phyloP scores from a whole-genome alignment of 495 filamentous ascomycete species.

The Penicillium ochrochloron region DNA sequence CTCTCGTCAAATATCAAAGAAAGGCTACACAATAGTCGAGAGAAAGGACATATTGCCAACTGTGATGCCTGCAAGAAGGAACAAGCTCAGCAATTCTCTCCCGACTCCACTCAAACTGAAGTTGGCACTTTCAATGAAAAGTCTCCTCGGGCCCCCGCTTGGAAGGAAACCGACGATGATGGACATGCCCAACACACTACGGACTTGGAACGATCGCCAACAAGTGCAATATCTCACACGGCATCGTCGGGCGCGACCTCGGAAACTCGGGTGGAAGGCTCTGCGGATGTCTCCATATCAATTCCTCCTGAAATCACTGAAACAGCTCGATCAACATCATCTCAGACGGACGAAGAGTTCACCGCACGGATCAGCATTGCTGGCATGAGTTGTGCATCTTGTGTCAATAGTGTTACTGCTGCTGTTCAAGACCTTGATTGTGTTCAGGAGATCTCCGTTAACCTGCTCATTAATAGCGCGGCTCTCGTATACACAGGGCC shows the following conservation, averaged over 20 bases:
- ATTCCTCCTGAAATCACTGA: conserved; percentile 12
- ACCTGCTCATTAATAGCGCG: conserved; percentile 63
- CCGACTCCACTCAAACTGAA: conserved; percentile 15
- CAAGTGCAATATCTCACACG: neutral
- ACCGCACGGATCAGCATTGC: conserved; percentile 55
- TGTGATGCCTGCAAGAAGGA: conserved; percentile 57
- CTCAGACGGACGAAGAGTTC: conserved; percentile 30
- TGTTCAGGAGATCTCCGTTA: conserved; percentile 59
- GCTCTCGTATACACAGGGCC: conserved; percentile 51
- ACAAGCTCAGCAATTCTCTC: conserved; percentile 22
- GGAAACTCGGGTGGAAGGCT: conserved; percentile 6
- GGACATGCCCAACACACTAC: neutral
- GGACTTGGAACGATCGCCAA: conserved; percentile 5
- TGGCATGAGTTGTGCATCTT: conserved; percentile 72
- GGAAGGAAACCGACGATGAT: neutral
- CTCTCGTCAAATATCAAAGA: conserved; percentile 34
- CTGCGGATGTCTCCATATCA: neutral
- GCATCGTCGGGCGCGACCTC: conserved; percentile 6
- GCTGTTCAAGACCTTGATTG: conserved; percentile 54
- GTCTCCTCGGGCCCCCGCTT: conserved; percentile 5
- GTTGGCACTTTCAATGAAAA: conserved; percentile 20
- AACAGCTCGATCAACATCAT: conserved; percentile 5
- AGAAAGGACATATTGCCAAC: conserved; percentile 47
- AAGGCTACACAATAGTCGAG: conserved; percentile 24
- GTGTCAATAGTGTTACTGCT: conserved; percentile 58